Percentiles rank a stretch among this genome's conserved stretches.
These are phyloP conservation scores for Xylaria sp. DNA, from an alignment of 2,329 filamentous ascomycete species.

Conservation along the genomic window DNA sequence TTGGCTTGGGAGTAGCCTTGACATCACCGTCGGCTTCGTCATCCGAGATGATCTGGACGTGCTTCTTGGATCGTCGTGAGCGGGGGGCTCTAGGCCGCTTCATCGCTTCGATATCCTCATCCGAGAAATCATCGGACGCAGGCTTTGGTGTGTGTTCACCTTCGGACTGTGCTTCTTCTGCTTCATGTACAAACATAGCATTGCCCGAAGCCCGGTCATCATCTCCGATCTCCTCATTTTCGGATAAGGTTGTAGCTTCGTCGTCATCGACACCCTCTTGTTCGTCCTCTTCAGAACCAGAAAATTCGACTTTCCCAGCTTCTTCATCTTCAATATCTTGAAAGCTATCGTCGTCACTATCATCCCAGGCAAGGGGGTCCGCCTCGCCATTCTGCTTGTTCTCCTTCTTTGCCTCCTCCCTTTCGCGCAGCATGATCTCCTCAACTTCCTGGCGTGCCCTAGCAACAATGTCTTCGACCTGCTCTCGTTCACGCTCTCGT, in stretches of 20 bases:
- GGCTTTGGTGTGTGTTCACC: conserved; percentile 39
- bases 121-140: conserved; percentile 51
- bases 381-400: conserved; percentile 56
- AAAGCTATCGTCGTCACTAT: conserved; percentile 60
- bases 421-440: conserved; percentile 81
- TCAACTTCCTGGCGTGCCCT: conserved; percentile 84
- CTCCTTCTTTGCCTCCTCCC: conserved; percentile 74
- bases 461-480: conserved; percentile 88
- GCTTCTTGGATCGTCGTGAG: conserved; percentile 62
- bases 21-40: conserved; percentile 66
- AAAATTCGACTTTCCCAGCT: conserved; percentile 51
- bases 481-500: conserved; percentile 80
- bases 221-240: conserved; percentile 43
- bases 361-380: conserved; percentile 67
- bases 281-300: conserved; percentile 54
- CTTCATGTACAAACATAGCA: conserved; percentile 53
- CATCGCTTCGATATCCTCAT: conserved; percentile 54
- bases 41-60: conserved; percentile 67
- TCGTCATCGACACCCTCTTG: conserved; percentile 54
- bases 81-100: conserved; percentile 54
- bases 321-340: conserved; percentile 58
- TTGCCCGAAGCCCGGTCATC: conserved; percentile 32
- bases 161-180: conserved; percentile 53
- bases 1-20: conserved; percentile 62
- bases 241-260: conserved; percentile 40